Percentiles rank a stretch among this genome's conserved stretches.
phyloP scores from a whole-genome alignment of 768 basidiomycete genomes.

The Pleurotus sapidus region DNA sequence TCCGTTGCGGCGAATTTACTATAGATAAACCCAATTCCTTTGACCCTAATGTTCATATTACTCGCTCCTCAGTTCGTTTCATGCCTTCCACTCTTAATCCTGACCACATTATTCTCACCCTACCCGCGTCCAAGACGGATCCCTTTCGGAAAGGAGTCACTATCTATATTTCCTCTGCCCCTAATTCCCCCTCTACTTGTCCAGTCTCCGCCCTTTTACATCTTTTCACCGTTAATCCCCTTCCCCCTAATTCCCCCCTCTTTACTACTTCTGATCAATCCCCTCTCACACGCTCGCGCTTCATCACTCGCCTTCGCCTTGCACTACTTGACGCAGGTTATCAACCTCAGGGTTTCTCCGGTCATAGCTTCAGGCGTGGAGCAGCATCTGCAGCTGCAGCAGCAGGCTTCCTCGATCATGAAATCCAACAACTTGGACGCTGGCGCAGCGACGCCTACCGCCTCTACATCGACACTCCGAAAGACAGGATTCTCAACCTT shows the following conservation, averaged over 20 bases:
- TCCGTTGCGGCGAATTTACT: background rate
- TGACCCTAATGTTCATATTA: too few relatives aligned
- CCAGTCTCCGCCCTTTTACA: background rate
- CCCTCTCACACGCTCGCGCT: background rate
- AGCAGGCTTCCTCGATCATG: slow-evolving; percentile 26
- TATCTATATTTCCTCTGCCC: slow-evolving; percentile 16
- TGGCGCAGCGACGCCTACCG: slow-evolving; percentile 36
- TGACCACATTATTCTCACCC: slow-evolving; percentile 2
- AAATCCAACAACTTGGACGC: slow-evolving; percentile 34
- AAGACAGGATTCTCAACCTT: too few relatives aligned
- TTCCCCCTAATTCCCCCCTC: background rate
- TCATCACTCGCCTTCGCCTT: background rate
- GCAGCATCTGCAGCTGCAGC: slow-evolving; percentile 26
- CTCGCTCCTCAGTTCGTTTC: too few relatives aligned
- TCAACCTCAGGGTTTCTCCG: slow-evolving; percentile 12
- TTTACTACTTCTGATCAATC: background rate
- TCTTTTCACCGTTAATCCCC: background rate
- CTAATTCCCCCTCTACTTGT: slow-evolving; percentile 10
- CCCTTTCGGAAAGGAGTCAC: slow-evolving; percentile 22
- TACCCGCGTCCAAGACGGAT: slow-evolving; percentile 35
- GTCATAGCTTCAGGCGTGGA: slow-evolving; percentile 26
- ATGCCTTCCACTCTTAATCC: too few relatives aligned
- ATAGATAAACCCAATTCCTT: too few relatives aligned
- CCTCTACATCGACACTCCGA: slow-evolving; percentile 28
- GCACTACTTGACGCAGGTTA: background rate